These are phyloP conservation scores for Tolypocladium paradoxum DNA, from an alignment of 2,329 filamentous ascomycete species.

Conservation along the genomic window DNA sequence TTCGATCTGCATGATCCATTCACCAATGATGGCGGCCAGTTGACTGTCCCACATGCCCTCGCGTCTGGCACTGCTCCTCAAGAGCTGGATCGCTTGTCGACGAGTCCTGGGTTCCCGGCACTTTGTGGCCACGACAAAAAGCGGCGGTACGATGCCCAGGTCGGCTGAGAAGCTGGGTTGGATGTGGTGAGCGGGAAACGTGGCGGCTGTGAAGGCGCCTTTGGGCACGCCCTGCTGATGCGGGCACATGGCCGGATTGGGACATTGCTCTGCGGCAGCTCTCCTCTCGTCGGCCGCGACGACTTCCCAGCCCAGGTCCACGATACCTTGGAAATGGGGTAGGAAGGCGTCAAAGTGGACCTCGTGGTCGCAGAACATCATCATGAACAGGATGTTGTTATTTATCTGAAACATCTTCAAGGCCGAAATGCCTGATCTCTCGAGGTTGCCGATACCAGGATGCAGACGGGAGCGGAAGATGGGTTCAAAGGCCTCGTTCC, in stretches of 20 bases:
- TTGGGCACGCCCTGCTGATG: conserved; percentile 20
- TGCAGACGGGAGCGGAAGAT: conserved; percentile 38
- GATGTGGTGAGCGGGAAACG: conserved; percentile 37
- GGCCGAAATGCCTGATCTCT: conserved; percentile 49
- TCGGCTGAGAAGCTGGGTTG: conserved; percentile 55
- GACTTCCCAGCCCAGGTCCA: conserved; percentile 47
- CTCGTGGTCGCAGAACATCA: conserved; percentile 50
- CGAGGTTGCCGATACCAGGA: conserved; percentile 39
- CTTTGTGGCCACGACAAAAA: conserved; percentile 57
- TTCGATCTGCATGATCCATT: conserved; percentile 45
- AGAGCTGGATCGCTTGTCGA: conserved; percentile 48
- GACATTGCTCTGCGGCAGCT: conserved; percentile 34
- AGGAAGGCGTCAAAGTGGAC: conserved; percentile 46
- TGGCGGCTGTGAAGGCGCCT: conserved; percentile 29
- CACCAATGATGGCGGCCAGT: conserved; percentile 42
- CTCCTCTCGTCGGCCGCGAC: conserved; percentile 46
- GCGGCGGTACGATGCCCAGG: conserved; percentile 51
- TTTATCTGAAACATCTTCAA: conserved; percentile 54
- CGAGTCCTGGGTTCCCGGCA: conserved; percentile 48
- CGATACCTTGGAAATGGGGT: conserved; percentile 41
- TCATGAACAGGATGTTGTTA: conserved; percentile 44
- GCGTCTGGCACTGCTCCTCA: conserved; percentile 47
- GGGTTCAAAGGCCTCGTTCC: conserved; percentile 45
- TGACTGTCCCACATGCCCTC: conserved; percentile 63
- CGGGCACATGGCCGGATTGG: conserved; percentile 30